Evolutionary conservation across 495 filamentous ascomycete genomes (phyloP), one percentile per base, ranked within the genome.

Genomic region (Endocarpon pusillum): DNA sequence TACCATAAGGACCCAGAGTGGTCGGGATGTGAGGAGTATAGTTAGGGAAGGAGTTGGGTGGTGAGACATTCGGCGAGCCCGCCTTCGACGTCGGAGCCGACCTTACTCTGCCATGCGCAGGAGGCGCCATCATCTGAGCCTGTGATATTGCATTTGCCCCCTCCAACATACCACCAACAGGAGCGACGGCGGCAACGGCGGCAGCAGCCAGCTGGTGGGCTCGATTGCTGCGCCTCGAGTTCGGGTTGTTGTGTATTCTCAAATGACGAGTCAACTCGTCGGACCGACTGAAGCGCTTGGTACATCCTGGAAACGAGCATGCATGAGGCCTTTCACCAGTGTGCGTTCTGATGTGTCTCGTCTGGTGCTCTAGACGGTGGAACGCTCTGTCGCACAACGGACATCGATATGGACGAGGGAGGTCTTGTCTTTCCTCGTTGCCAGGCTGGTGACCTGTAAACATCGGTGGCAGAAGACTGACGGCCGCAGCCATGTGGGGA

Each of bases 371-470:
- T 32, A 97, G 67, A 40, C 89, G 81, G 67, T 97, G 89, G 64
- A 97, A 97, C 21, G 89, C 89, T 66, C 94, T 94, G 47, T 96
- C 91, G 67, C 89, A 97, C 32, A 97, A 66, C 26, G 89, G 87
- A 52, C 89, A 97, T 59, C 96, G 94, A 69, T 97, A 97, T 0
- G 89, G 89, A 23, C 91, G 75, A 24, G 89, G 91, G 3, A 96
- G 68, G 55, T 96, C 89, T 66, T 71, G 71, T 26, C 71, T 63
- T 36, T 71, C 59, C 42, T 75, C 65, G 46, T 44, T 64, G 33
- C 61, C 62, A 10, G 75, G 70, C 21, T 74, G 62, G 26, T 73
- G 63, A 41, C 75, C 76, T 53, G 81, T 79, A 43, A 73, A 59
- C 35, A 71, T 51, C 15, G 64, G 66, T 29, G 78, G 77, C 44